phyloP scores from a whole-genome alignment of 2,329 filamentous ascomycete species.

The Sarocladium kiliense region DNA sequence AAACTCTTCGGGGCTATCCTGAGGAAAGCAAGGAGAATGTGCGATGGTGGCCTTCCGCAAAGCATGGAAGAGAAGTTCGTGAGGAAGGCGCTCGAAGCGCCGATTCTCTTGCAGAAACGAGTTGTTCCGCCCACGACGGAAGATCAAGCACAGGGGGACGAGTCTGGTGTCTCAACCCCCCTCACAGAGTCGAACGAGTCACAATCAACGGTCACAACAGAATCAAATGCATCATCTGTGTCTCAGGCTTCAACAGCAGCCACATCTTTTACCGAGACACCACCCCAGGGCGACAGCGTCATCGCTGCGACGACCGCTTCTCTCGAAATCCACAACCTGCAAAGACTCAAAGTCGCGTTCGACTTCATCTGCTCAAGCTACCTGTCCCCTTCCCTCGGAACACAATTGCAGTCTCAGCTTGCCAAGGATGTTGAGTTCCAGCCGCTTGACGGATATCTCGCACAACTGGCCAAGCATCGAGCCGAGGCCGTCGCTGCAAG shows the following conservation, averaged over 20 bases:
- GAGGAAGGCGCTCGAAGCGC: slow-evolving; percentile 67
- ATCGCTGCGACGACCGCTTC: slow-evolving; percentile 41
- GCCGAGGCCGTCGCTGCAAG: slow-evolving; percentile 67
- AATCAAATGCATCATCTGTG: slow-evolving; percentile 26
- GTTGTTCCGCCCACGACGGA: slow-evolving; percentile 29
- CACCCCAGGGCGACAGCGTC: slow-evolving; percentile 26
- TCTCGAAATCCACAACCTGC: slow-evolving; percentile 48
- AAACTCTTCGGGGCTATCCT: slow-evolving; percentile 65
- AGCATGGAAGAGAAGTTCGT: slow-evolving; percentile 88
- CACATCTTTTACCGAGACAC: slow-evolving; percentile 35
- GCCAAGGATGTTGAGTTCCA: slow-evolving; percentile 57
- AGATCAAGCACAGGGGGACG: slow-evolving; percentile 11
- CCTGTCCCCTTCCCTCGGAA: slow-evolving; percentile 40
- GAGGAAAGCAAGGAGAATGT: slow-evolving; percentile 66
- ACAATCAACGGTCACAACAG: slow-evolving; percentile 32
- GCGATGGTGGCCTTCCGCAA: slow-evolving; percentile 58
- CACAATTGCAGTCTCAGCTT: slow-evolving; percentile 36
- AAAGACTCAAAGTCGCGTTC: slow-evolving; percentile 59
- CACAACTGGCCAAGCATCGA: slow-evolving; percentile 60
- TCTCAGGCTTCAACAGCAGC: slow-evolving; percentile 41
- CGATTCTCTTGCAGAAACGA: slow-evolving; percentile 63
- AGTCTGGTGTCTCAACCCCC: slow-evolving; percentile 22
- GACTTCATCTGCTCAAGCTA: slow-evolving; percentile 61
- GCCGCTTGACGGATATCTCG: slow-evolving; percentile 65
- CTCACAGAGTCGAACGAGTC: slow-evolving; percentile 30